phyloP scores from a whole-genome alignment of 1,284 basidiomycete genomes.

The Apiotrichum mycotoxinovorans region DNA sequence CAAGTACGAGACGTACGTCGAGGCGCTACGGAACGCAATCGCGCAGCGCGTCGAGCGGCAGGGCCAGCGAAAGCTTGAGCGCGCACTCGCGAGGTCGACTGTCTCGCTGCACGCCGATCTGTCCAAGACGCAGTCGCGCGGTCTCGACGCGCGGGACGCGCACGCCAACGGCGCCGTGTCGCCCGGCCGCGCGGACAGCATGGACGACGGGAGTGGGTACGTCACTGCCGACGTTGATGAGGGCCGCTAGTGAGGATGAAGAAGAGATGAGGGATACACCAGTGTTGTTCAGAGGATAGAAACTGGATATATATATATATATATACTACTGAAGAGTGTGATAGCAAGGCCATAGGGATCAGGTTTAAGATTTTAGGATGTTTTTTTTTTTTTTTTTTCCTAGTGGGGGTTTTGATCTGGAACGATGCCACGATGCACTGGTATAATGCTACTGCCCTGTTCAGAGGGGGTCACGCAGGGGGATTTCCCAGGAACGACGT shows the following conservation, averaged over 20 bases:
- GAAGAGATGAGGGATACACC: too few relatives aligned
- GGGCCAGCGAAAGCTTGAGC: constrained; percentile 77
- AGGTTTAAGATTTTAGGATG: too few relatives aligned
- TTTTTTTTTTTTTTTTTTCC: too few relatives aligned
- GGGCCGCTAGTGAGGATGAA: not conserved
- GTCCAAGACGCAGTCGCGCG: not conserved
- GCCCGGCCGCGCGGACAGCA: not conserved
- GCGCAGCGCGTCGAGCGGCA: constrained; percentile 73
- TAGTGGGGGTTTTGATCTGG: too few relatives aligned
- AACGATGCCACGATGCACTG: not conserved
- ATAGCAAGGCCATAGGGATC: too few relatives aligned
- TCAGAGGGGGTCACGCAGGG: too few relatives aligned
- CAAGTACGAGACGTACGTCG: constrained; percentile 94
- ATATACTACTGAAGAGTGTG: too few relatives aligned
- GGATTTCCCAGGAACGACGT: too few relatives aligned
- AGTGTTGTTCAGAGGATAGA: too few relatives aligned
- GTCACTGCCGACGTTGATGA: constrained; percentile 6
- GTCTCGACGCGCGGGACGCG: not conserved
- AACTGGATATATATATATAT: too few relatives aligned
- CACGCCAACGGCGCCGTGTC: not conserved
- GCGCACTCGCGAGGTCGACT: constrained; percentile 30
- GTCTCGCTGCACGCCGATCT: constrained; percentile 4
- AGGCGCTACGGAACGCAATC: constrained; percentile 78
- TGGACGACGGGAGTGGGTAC: constrained; percentile 4
- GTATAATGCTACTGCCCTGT: not conserved